Evolutionary conservation across 768 basidiomycete genomes (phyloP), one percentile per base, ranked within the genome.

Genomic region (Mycena haematopus): DNA sequence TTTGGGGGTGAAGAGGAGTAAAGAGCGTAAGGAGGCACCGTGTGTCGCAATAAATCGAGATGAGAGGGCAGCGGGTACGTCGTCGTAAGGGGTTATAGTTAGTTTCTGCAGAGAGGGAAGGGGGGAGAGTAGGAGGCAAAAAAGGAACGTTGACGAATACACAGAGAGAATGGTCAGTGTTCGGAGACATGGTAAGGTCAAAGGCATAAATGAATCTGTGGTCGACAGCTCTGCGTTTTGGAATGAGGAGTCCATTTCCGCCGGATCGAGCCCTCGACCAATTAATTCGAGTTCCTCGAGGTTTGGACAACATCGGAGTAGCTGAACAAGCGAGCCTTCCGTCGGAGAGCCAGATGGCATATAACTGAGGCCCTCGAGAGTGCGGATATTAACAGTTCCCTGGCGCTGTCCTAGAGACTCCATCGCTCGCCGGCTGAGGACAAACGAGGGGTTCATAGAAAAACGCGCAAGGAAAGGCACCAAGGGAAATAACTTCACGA

Each of bases 21-120:
- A 80, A 0, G 89, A 88, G 14, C 78, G 80, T 51, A 93, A 81
- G 4, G 69, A 69, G 36, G 69, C 63, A 13, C 91, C 91, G 67
- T 93, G 91, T 3, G 74, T 73, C 1, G 77, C 69, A 31, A 93
- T 85, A 66, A 93, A 84, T 45, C 74, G 76, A 0, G 88, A 83
- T 14, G 82, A 78, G 35, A 87, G 79, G 6, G 90, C 83, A 24
- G 76, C 72, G 15, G 89, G 83, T 15, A 88, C 69, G 67, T 91
- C 90, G 58, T 90, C 82, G 68, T 89, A 91, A 1, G 91, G 91
- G 1, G 91, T 92, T 38, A 93, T 71, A 15, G 83, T 87, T 21
- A 94, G 77, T 65, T 86, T 87, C 35, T 72, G 79, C 44, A 95
- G 77, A 3, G 80, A 75, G 4, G 90, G 92, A 15, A 95, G 83